phyloP scores from a whole-genome alignment of 345 rosid genomes.

The Euphorbia tirucalli region DNA sequence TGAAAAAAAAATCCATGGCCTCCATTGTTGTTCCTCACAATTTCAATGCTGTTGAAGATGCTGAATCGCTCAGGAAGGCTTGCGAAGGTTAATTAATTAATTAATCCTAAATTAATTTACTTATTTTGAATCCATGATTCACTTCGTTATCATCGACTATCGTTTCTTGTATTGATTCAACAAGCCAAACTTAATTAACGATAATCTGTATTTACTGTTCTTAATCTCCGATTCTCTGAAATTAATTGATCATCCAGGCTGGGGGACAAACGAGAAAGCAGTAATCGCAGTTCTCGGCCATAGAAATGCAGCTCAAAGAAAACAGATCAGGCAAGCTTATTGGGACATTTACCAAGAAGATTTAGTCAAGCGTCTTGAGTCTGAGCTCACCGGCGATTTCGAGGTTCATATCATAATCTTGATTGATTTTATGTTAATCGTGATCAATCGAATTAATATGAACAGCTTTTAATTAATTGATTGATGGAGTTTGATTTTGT shows the following conservation, averaged over 20 bases:
- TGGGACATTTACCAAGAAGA: slow-evolving; percentile 42
- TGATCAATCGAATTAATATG: no score
- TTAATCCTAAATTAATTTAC: no score
- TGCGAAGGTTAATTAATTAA: slow-evolving; percentile 30
- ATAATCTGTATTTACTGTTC: no score
- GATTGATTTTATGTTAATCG: no score
- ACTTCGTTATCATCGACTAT: neutral
- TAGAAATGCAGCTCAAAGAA: slow-evolving; percentile 54
- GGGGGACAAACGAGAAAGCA: slow-evolving; percentile 55
- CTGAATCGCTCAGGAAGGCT: slow-evolving; percentile 41
- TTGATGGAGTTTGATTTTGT: neutral
- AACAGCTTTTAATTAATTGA: no score
- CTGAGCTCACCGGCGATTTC: slow-evolving; percentile 58
- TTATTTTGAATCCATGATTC: neutral
- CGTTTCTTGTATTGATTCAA: no score
- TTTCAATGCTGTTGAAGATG: slow-evolving; percentile 39
- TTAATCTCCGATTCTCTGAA: no score
- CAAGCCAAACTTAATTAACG: no score
- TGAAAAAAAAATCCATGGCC: slow-evolving; percentile 29
- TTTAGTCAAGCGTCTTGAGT: slow-evolving; percentile 56
- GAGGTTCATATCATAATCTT: slow-evolving; percentile 20
- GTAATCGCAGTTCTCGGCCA: slow-evolving; percentile 45
- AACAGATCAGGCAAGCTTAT: slow-evolving; percentile 49
- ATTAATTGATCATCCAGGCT: slow-evolving; percentile 26
- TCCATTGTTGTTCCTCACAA: slow-evolving; percentile 35